Percentiles rank a stretch among this genome's conserved stretches.
These are phyloP conservation scores for Lactifluus rugatus DNA, from an alignment of 768 basidiomycete genomes.

Conservation along the genomic window DNA sequence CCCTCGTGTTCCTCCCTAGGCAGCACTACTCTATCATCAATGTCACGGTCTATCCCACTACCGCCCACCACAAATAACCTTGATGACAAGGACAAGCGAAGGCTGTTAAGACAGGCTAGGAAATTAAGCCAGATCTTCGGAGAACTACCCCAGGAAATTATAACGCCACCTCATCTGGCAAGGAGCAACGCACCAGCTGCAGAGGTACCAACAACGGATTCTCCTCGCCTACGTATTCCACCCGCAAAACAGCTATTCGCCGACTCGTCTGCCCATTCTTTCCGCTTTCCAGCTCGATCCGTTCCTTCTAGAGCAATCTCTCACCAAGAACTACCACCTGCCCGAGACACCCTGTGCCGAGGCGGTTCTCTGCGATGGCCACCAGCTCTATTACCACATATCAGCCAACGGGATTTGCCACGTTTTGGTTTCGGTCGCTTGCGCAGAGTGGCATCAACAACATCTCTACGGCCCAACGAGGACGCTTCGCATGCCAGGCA, in stretches of 20 bases:
- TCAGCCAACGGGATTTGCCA: background rate
- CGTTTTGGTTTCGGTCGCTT: background rate
- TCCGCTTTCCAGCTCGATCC: constrained; percentile 1
- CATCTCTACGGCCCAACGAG: background rate
- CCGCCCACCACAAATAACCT: constrained; percentile 29
- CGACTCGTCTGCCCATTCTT: background rate
- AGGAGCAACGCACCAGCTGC: background rate
- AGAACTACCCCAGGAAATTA: constrained; percentile 24
- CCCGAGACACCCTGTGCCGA: background rate
- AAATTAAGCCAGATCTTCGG: constrained; percentile 38
- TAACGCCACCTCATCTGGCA: constrained; percentile 4
- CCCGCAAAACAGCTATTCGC: background rate
- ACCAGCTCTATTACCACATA: background rate
- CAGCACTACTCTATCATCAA: background rate
- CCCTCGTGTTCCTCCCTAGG: background rate
- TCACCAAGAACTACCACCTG: background rate
- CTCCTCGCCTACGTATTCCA: background rate
- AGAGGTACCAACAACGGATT: background rate
- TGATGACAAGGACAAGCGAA: constrained; percentile 29
- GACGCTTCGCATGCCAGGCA: background rate
- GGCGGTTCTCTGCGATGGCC: background rate
- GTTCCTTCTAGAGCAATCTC: background rate
- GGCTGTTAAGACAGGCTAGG: constrained; percentile 33
- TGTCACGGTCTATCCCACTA: background rate
- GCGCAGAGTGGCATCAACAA: background rate